Percentiles rank a stretch among this genome's conserved stretches.
Conservation (phyloP, 2,329 filamentous ascomycete species). For the Cadophora sp. region DNA sequence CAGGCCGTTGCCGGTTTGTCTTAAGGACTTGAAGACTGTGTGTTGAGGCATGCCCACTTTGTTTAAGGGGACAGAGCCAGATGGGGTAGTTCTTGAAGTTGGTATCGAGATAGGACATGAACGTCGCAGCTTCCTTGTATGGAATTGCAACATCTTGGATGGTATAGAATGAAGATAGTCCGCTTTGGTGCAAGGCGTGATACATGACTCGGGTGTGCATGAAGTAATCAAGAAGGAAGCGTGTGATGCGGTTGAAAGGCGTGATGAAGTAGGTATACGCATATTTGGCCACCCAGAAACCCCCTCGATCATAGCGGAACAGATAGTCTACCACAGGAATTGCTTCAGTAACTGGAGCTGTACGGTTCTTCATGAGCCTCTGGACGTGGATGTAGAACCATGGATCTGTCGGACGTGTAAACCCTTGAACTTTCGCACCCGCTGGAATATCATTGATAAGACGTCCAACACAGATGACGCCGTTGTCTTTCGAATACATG, state of each 20-base stretch:
- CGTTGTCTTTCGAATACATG: constrained; percentile 51
- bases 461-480: constrained; percentile 60
- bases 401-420: constrained; percentile 60
- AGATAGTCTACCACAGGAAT: constrained; percentile 60
- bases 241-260: constrained; percentile 65
- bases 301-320: constrained; percentile 68
- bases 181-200: constrained; percentile 64
- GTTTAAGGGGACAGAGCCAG: constrained; percentile 62
- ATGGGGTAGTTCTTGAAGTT: constrained; percentile 47
- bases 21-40: constrained; percentile 32
- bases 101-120: constrained; percentile 56
- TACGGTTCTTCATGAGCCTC: constrained; percentile 38
- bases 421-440: constrained; percentile 48
- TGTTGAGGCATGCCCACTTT: constrained; percentile 38
- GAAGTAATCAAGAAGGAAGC: constrained; percentile 63
- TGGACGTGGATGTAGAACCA: constrained; percentile 70
- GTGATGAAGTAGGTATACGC: constrained; percentile 65
- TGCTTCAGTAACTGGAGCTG: constrained; percentile 46
- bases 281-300: constrained; percentile 70
- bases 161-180: constrained; percentile 60
- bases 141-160: constrained; percentile 69
- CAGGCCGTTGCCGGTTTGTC: constrained; percentile 45
- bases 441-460: constrained; percentile 49
- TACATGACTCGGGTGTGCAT: constrained; percentile 68
- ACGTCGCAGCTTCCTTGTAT: constrained; percentile 53